A percentile compares a stretch with the other conserved stretches of the same genome.
Conservation (phyloP, 106 monocot genomes). For the Cymbidium sinense region DNA sequence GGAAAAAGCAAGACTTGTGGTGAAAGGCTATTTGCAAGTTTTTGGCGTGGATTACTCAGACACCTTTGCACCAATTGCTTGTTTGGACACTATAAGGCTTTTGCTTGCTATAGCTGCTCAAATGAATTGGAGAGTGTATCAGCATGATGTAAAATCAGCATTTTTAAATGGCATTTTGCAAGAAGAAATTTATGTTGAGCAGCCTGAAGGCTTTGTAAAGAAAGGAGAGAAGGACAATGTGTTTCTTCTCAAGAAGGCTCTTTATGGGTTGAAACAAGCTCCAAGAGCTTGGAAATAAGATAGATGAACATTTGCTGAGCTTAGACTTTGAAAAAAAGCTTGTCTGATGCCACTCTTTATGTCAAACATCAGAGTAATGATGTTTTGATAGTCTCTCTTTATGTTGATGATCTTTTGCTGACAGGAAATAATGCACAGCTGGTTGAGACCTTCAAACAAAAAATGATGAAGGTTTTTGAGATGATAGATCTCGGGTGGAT, state of each 20-base stretch:
- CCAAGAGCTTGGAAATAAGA: slow-evolving; percentile 6
- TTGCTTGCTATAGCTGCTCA: background rate
- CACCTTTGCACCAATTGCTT: background rate
- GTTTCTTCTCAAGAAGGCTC: background rate
- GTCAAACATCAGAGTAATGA: background rate
- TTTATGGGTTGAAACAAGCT: too few relatives aligned
- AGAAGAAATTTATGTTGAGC: slow-evolving; percentile 1
- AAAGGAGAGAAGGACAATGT: background rate
- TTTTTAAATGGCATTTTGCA: background rate
- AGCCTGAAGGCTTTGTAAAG: background rate
- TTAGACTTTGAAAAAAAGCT: background rate
- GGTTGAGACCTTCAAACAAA: background rate
- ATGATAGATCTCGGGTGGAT: slow-evolving; percentile 1
- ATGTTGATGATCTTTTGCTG: slow-evolving; percentile 4
- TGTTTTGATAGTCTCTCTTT: slow-evolving; percentile 1
- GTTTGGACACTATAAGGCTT: background rate
- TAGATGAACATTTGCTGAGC: background rate
- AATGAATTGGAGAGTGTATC: background rate
- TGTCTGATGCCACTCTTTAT: background rate
- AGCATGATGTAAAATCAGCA: background rate
- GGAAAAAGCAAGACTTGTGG: background rate
- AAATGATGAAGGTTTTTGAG: slow-evolving; percentile 3
- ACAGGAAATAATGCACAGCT: background rate
- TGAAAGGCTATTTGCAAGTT: background rate
- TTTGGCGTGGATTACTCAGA: background rate